phyloP scores from a whole-genome alignment of 1,284 basidiomycete species.

The Neotropicomus parvogracilis region DNA sequence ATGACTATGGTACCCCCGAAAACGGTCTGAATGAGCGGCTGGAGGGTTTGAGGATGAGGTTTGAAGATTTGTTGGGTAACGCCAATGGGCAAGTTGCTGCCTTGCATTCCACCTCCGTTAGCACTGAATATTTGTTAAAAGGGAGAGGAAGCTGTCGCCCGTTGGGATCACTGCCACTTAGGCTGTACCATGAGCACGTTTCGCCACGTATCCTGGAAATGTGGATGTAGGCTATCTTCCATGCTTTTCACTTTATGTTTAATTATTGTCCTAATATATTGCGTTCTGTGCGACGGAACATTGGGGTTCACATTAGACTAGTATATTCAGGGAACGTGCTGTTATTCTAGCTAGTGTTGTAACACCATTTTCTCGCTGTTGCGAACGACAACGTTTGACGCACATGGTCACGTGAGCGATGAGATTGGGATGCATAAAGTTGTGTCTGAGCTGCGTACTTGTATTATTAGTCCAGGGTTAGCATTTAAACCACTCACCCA shows the following conservation, averaged over 20 bases:
- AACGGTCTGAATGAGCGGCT: constrained; percentile 18
- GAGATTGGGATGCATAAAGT: neutral
- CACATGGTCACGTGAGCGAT: constrained; percentile 1
- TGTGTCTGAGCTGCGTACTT: constrained; percentile 5
- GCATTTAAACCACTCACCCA: constrained; percentile 2
- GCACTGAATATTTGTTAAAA: constrained; percentile 9
- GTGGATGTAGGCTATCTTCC: neutral
- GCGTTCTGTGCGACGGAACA: neutral
- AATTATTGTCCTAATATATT: neutral
- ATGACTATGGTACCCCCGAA: constrained; percentile 26
- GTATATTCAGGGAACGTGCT: neutral
- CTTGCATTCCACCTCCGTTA: neutral
- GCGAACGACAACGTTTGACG: no score
- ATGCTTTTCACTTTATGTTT: neutral
- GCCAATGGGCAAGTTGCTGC: constrained; percentile 20
- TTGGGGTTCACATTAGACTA: neutral
- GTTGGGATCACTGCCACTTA: constrained; percentile 11
- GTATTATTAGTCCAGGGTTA: constrained; percentile 3
- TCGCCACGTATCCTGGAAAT: neutral
- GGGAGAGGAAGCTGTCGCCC: constrained; percentile 22
- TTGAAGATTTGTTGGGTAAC: constrained; percentile 42
- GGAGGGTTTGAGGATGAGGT: constrained; percentile 27
- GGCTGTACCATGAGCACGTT: neutral
- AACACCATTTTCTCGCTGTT: neutral
- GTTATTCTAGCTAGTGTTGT: neutral